These are phyloP conservation scores for Scytalidium sp. DNA, from an alignment of 2,329 filamentous ascomycete species.

Conservation along the genomic window DNA sequence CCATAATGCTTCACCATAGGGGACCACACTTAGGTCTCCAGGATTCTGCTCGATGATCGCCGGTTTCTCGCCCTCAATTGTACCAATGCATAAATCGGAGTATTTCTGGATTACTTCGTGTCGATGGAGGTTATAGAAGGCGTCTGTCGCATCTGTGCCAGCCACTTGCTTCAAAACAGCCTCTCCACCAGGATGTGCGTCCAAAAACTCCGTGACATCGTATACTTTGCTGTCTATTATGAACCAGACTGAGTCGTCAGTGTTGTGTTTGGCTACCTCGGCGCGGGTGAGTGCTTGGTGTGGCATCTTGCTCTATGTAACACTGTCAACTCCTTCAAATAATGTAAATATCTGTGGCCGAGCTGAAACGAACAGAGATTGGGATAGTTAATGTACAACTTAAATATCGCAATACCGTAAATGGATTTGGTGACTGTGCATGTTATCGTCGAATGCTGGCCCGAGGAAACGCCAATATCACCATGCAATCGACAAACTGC, in stretches of 20 bases:
- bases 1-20: constrained; percentile 86
- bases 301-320: constrained; percentile 20
- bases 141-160: constrained; percentile 75
- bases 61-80: constrained; percentile 69
- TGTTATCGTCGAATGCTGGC: no score
- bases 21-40: constrained; percentile 73
- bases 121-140: constrained; percentile 89
- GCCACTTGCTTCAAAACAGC: constrained; percentile 78
- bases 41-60: constrained; percentile 67
- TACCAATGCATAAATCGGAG: constrained; percentile 70
- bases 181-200: constrained; percentile 77
- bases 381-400: no score
- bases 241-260: constrained; percentile 74
- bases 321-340: no score
- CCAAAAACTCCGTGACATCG: constrained; percentile 80
- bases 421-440: no score
- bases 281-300: constrained; percentile 43
- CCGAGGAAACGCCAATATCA: no score
- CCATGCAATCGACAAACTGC: no score
- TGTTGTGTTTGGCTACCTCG: constrained; percentile 73
- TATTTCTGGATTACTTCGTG: constrained; percentile 88
- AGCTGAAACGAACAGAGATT: no score
- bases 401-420: no score
- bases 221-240: constrained; percentile 87
- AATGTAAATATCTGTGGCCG: no score